Evolutionary conservation across 768 basidiomycete species (phyloP), one percentile per base, ranked within the genome.

Genomic region (Suillus sp.): DNA sequence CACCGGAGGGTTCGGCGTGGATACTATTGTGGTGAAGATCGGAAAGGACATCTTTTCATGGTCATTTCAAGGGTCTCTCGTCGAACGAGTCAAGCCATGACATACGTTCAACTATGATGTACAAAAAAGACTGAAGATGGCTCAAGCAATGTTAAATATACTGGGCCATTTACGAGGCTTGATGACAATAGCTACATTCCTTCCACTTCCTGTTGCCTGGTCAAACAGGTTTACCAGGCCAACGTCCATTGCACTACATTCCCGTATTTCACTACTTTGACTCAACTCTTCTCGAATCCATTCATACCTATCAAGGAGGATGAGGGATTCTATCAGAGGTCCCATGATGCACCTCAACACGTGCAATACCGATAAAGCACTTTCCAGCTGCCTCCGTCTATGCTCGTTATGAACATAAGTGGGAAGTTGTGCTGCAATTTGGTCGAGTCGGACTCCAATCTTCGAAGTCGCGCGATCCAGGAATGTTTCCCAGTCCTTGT

Each of bases 171-270:
- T 37, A 48, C 62, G 56, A 56, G 82, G 79, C 40, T 74, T 76
- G 58, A 89, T 75, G 38, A 86, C 83, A 57, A 91, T 77, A 8
- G 84, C 89, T 61, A 90, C 78, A 72, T 92, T 92, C 68, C 91
- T 77, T 54, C 86, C 89, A 71, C 91, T 92, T 50, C 89, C 90
- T 3, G 82, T 83, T 5, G 78, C 78, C 72, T 92, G 91, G 68
- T 91, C 87, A 64, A 93, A 92, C 47, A 93, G 70, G 71, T 90
- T 91, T 3, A 91, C 78, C 25, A 84, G 68, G 35, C 81, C 77
- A 22, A 84, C 79, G 47, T 63, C 69, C 65, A 84, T 71, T 58
- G 74, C 45, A 38, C 58, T 25, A 10, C 34, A 40, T 66, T 51
- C 63, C 40, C 64, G 66, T 61, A 61, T 10, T 40, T 62, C 61